These are phyloP conservation scores for Salix koriyanagi DNA, from an alignment of 345 rosid species.

Conservation along the genomic window DNA sequence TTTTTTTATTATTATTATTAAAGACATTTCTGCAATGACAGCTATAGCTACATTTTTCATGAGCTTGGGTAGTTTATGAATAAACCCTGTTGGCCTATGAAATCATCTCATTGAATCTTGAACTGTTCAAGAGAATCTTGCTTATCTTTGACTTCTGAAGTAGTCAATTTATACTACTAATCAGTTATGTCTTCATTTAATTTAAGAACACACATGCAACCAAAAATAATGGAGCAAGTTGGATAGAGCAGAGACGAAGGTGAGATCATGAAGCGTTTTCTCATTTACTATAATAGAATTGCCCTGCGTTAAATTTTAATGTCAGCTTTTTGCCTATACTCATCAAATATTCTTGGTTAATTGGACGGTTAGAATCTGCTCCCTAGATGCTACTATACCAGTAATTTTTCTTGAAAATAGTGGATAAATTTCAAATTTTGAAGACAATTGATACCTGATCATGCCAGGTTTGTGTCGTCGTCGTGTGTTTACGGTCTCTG, in stretches of 20 bases:
- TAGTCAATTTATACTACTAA: background rate
- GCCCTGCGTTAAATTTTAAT: background rate
- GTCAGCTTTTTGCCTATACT: background rate
- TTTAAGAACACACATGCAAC: background rate
- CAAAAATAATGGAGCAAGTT: background rate
- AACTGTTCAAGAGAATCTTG: background rate
- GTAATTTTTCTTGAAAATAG: background rate
- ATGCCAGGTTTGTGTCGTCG: background rate
- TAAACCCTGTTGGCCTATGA: background rate
- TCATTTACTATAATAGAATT: background rate
- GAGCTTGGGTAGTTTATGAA: background rate
- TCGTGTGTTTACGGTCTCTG: background rate
- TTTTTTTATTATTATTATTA: background rate
- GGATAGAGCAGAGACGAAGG: too few species aligned
- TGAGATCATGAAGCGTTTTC: background rate
- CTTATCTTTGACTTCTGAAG: background rate
- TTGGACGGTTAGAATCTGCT: background rate
- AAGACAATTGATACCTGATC: background rate
- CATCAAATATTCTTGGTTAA: background rate
- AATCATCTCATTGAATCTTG: background rate
- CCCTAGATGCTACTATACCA: background rate
- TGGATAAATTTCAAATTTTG: background rate
- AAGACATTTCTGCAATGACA: background rate
- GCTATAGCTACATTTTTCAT: background rate
- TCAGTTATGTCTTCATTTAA: background rate